Base-by-base conservation (phyloP, 2,329 filamentous ascomycete species). In the Pseudogymnoascus sp. region DNA sequence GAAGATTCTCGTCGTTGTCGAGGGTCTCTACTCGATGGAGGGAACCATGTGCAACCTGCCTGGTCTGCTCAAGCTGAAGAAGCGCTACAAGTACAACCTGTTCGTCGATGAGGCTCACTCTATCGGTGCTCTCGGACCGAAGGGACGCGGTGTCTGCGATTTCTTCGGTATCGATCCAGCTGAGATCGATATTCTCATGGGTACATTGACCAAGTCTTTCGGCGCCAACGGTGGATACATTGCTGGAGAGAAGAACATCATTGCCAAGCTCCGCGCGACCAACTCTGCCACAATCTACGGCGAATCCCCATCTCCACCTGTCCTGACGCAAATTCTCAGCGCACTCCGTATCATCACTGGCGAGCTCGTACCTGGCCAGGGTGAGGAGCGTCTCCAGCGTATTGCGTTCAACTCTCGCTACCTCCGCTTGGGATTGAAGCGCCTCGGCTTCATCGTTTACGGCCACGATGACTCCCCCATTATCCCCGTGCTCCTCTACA, bases 21-120 rank as follows among this genome's bases (percentile, higher is more conserved):
- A 99, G 76, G 95, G 95, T 70, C 83, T 99, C 18, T 99, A 99
- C 81, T 97, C 93, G 0, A 99, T 99, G 95, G 95, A 99, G 79
- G 95, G 95, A 60, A 97, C 93, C 68, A 96, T 99, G 90, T 95
- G 91, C 77, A 95, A 99, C 75, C 84, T 99, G n/a, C 95, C 95
- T 1, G 91, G 91, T 66, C 81, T 99, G 61, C 78, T 99, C 64
- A 84, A 82, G 61, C 82, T 99, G 68, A 97, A 96, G 84, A 88
- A 88, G 75, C 92, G 90, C 77, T 99, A 99, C 86, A 97, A 96
- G 80, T 99, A 96, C 79, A 85, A 91, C 73, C 84, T 99, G 2
- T 99, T 96, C 73, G 83, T 99, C 65, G 95, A 99, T 71, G 95
- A 99, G 77, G 95, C 95, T 37, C 95, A 99, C 80, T 97, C 93